Base-by-base conservation (phyloP, 192 early-diverging fungal genomes). In the Ambispora gerdemannii region DNA sequence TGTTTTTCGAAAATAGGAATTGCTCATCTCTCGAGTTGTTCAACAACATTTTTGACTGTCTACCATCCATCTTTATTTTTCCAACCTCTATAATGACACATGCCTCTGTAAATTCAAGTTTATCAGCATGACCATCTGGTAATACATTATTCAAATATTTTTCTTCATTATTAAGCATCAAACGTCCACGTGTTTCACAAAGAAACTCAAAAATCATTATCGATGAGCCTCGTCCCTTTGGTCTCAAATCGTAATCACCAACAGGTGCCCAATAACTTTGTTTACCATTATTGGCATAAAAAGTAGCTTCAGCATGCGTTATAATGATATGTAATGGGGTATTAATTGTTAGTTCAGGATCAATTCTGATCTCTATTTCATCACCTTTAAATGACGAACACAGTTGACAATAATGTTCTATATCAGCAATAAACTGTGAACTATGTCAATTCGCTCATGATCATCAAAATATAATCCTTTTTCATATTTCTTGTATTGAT, bases 181-280 rank as follows among this genome's bases (percentile, higher is more conserved):
- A 63, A 28, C 50, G 27, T 19, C 60, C 71, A 25, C 50, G 35
- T 33, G 51, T 25, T 50, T 61, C 71, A 50, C 59, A 72, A 50
- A 72, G 43, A 51, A 72, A 72, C 7, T 63, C 71, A 63, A 27
- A 53, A 33, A 72, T 53, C 59, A 62, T 61, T 24, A 72, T 61
- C 43, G 59, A 62, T 10, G 30, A 43, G 33, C 71, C 60, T 51
- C 33, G 71, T 24, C 47, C 27, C 31, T 63, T 63, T 51, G 38
- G 60, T 59, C 71, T 27, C 4, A 63, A 34, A 22, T 1, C 38
- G 15, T 63, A 15, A 4, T 71, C 56, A 31, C 70, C 70, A 60
- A 47, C 31, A 20, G 55, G 56, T 61, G 32, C 22, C 58, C 43
- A 71, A 47, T 61, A 59, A 43, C 49, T 71, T 6, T 55, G 38